Conservation (phyloP, 2,329 filamentous ascomycete species). For the Aspergillus latus region DNA sequence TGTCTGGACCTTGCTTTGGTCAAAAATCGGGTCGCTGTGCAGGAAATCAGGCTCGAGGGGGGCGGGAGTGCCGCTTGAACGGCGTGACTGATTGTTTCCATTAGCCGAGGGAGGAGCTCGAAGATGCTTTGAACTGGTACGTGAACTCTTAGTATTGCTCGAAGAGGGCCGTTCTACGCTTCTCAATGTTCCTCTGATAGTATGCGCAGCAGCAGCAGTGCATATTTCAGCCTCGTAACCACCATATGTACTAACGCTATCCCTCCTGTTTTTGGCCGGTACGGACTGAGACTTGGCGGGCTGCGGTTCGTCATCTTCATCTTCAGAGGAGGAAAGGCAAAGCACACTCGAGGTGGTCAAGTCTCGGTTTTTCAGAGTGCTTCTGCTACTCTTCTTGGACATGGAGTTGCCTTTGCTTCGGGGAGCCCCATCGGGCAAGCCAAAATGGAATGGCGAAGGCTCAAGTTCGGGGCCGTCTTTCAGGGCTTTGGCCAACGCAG, state of each 20-base stretch:
- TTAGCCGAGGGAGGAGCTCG: conserved; percentile 26
- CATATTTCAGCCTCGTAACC: conserved; percentile 46
- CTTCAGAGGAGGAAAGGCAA: conserved; percentile 51
- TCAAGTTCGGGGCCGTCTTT: conserved; percentile 15
- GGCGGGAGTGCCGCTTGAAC: conserved; percentile 34
- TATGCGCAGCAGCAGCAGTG: conserved; percentile 41
- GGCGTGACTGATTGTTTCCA: conserved; percentile 28
- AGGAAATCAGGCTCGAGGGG: conserved; percentile 36
- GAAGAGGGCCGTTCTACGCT: conserved; percentile 31
- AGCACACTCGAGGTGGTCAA: conserved; percentile 48
- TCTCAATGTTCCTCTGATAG: conserved; percentile 30
- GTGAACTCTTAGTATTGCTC: conserved; percentile 29
- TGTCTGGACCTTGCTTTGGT: conserved; percentile 19
- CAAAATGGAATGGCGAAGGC: conserved; percentile 22
- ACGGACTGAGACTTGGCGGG: conserved; percentile 18
- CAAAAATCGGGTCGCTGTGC: conserved; percentile 25
- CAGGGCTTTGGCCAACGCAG: conserved; percentile 26
- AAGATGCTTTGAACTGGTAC: conserved; percentile 19
- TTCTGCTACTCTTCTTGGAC: conserved; percentile 41
- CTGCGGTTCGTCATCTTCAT: conserved; percentile 41
- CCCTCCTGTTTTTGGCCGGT: conserved; percentile 27
- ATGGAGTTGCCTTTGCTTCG: conserved; percentile 24
- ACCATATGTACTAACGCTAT: conserved; percentile 42
- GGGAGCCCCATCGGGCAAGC: conserved; percentile 16
- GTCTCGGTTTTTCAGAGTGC: conserved; percentile 40